These are phyloP conservation scores for Aureobasidium zeae DNA, from an alignment of 2,329 filamentous ascomycete species.

Conservation along the genomic window DNA sequence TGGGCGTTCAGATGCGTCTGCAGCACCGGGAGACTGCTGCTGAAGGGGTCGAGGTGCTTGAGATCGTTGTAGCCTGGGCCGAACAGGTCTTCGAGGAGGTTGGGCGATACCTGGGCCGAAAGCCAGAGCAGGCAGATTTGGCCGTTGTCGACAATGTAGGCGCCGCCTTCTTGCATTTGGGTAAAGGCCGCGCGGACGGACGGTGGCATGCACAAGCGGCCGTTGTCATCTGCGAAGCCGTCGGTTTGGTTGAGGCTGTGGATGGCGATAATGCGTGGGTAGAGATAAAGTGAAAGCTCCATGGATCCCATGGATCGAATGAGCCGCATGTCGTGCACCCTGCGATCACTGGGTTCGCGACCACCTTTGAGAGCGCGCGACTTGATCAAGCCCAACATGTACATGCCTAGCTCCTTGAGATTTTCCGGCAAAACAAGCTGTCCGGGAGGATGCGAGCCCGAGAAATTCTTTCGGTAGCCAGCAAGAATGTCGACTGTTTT, in stretches of 20 bases:
- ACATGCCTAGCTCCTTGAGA: conserved; percentile 95
- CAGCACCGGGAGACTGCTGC: conserved; percentile 68
- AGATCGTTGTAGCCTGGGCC: conserved; percentile 64
- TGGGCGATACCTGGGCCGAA: conserved; percentile 83
- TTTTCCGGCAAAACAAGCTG: conserved; percentile 93
- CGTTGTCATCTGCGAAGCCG: conserved; percentile 87
- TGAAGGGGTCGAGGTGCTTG: conserved; percentile 71
- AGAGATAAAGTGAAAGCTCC: conserved; percentile 85
- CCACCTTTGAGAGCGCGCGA: conserved; percentile 87
- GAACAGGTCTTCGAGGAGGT: conserved; percentile 83
- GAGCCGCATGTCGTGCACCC: conserved; percentile 85
- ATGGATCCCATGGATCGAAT: conserved; percentile 77
- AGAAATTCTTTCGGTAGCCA: conserved; percentile 86
- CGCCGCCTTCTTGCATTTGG: conserved; percentile 83
- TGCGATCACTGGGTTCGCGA: conserved; percentile 78
- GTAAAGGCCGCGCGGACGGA: conserved; percentile 74
- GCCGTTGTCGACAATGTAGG: conserved; percentile 90
- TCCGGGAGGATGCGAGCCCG: conserved; percentile 74
- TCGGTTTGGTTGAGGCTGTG: conserved; percentile 83
- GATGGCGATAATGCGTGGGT: conserved; percentile 83
- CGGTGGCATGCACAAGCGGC: conserved; percentile 76
- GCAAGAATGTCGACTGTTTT: conserved; percentile 89
- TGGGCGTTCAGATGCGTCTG: conserved; percentile 92
- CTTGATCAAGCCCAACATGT: conserved; percentile 82
- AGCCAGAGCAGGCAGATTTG: conserved; percentile 89